Conservation (phyloP, 345 rosid species). For the Linum lewisii region DNA sequence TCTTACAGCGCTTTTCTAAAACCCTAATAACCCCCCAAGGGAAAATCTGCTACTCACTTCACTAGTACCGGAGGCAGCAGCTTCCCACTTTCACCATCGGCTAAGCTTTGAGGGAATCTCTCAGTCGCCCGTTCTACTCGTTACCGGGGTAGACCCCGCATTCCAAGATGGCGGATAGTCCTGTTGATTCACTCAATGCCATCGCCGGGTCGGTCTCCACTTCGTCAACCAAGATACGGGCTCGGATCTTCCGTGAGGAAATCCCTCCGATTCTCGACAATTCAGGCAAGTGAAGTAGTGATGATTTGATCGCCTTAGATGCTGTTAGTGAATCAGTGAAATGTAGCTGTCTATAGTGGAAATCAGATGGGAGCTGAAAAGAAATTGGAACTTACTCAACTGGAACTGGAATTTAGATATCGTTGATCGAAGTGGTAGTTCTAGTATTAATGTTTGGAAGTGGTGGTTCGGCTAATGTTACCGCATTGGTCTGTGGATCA, state of each 20-base stretch:
- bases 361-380: background rate
- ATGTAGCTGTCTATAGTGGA: too few relatives aligned
- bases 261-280: slow-evolving; percentile 37
- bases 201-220: slow-evolving; percentile 51
- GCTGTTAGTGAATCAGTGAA: background rate
- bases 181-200: slow-evolving; percentile 39
- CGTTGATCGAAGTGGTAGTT: background rate
- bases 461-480: background rate
- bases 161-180: slow-evolving; percentile 43
- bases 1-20: too few relatives aligned
- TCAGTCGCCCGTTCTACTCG: too few relatives aligned
- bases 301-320: background rate
- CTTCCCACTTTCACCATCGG: too few relatives aligned
- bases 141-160: slow-evolving; percentile 19
- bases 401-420: background rate
- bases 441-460: background rate
- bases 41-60: too few relatives aligned
- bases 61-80: too few relatives aligned
- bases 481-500: background rate
- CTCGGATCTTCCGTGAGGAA: slow-evolving; percentile 59
- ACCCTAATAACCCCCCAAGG: too few relatives aligned
- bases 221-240: slow-evolving; percentile 48
- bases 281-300: slow-evolving; percentile 30
- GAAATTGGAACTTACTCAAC: background rate
- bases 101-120: too few relatives aligned